These are phyloP conservation scores for Eimeria acervulina DNA, from an alignment of 169 alveolate species.

Conservation along the genomic window DNA sequence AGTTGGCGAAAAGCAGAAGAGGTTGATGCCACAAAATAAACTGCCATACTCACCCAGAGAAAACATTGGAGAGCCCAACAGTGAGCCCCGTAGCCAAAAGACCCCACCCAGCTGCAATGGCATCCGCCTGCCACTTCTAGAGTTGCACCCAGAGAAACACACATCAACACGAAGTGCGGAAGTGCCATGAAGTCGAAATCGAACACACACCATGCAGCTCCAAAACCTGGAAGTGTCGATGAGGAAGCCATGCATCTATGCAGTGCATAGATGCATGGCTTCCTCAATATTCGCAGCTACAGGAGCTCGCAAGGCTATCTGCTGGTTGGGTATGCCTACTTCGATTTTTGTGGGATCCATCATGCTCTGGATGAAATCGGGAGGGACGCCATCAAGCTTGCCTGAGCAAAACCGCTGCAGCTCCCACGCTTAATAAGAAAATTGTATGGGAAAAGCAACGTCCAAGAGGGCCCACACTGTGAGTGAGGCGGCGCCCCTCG, in stretches of 20 bases:
- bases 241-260: not conserved
- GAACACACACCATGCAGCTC: not conserved
- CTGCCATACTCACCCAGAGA: constrained; percentile 95
- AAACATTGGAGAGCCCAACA: constrained; percentile 99
- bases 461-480: not conserved
- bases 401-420: not conserved
- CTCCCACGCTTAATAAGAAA: not conserved
- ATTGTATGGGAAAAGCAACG: not conserved
- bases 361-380: constrained; percentile 66
- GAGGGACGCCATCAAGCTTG: constrained; percentile 76
- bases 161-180: not conserved
- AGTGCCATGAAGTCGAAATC: not conserved
- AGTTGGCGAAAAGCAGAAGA: not conserved
- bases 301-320: not conserved
- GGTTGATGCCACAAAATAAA: constrained; percentile 14
- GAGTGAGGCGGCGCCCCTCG: not conserved
- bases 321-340: constrained; percentile 22
- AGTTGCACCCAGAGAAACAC: not conserved
- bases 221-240: not conserved
- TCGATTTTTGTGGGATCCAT: constrained; percentile 18
- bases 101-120: constrained; percentile 95
- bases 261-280: not conserved
- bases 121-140: constrained; percentile 87
- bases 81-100: constrained; percentile 98
- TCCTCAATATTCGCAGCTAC: too few relatives aligned